These are phyloP conservation scores for Epichloe amarillans DNA, from an alignment of 2,329 filamentous ascomycete genomes.

Conservation along the genomic window DNA sequence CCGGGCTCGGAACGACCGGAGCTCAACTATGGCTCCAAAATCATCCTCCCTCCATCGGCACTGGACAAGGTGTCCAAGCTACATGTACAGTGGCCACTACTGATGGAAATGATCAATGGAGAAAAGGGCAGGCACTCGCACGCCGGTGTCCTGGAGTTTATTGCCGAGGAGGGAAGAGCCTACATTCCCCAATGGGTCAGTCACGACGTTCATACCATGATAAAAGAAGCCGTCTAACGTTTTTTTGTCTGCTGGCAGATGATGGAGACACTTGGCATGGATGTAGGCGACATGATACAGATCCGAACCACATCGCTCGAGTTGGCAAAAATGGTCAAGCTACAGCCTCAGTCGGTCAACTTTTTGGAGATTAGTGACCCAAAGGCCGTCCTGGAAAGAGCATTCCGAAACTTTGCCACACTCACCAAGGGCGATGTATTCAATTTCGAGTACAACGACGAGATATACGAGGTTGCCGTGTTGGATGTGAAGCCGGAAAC, in stretches of 20 bases:
- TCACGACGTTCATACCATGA: constrained; percentile 4
- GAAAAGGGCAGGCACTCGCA: constrained; percentile 70
- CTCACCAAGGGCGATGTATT: constrained; percentile 90
- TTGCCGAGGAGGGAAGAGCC: constrained; percentile 90
- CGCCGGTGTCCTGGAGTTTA: constrained; percentile 91
- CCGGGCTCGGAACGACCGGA: constrained; percentile 78
- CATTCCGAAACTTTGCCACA: constrained; percentile 90
- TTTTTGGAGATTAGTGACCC: constrained; percentile 97
- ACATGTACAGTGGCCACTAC: constrained; percentile 93
- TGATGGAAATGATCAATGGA: constrained; percentile 92
- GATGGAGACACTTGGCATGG: constrained; percentile 82
- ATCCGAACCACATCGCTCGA: constrained; percentile 90
- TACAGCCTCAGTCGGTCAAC: constrained; percentile 83
- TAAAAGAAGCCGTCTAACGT: not conserved
- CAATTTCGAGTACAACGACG: constrained; percentile 93
- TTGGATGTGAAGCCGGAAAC: constrained; percentile 82
- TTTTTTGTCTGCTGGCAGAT: constrained; percentile 42
- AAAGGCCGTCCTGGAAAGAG: constrained; percentile 92
- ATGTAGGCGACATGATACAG: constrained; percentile 88
- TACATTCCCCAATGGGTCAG: constrained; percentile 90
- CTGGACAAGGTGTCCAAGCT: constrained; percentile 92
- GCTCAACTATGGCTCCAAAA: constrained; percentile 93
- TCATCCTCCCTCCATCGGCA: constrained; percentile 90
- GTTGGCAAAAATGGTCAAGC: constrained; percentile 83
- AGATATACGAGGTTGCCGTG: constrained; percentile 83